Evolutionary conservation across 108 stramenopile species (phyloP).

Genomic region (Fistulifera pelliculosa): DNA sequence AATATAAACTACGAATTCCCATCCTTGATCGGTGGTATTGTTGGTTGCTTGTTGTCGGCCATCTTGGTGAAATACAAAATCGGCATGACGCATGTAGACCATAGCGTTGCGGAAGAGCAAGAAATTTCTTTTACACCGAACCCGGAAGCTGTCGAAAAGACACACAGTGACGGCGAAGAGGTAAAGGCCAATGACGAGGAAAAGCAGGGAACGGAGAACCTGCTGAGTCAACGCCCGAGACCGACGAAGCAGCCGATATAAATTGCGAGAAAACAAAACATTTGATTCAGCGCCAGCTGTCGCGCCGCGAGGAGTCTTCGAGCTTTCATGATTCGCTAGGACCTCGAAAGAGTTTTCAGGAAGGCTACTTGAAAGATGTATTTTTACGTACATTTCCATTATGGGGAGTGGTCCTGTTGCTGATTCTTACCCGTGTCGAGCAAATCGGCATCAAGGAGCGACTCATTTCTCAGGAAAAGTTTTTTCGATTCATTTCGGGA

Average conservation of each 20-base stretch:
- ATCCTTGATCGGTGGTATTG: slow-evolving; percentile 47
- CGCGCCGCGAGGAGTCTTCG: neutral
- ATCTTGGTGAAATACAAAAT: slow-evolving; percentile 34
- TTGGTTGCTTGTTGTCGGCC: slow-evolving; percentile 33
- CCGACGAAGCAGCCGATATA: too few species aligned
- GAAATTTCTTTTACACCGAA: neutral
- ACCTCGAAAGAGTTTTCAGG: slow-evolving; percentile 33
- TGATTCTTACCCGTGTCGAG: slow-evolving; percentile 39
- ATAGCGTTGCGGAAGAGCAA: neutral
- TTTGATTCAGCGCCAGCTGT: too few species aligned
- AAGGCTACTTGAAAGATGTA: slow-evolving; percentile 33
- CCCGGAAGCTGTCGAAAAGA: neutral
- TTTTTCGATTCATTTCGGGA: slow-evolving; percentile 45
- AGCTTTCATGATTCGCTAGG: slow-evolving; percentile 32
- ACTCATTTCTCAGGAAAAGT: slow-evolving; percentile 22
- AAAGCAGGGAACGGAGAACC: too few species aligned
- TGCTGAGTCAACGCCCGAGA: too few species aligned
- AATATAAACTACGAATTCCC: slow-evolving; percentile 50
- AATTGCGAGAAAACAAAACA: too few species aligned
- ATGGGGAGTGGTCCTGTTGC: slow-evolving; percentile 37
- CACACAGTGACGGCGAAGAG: neutral
- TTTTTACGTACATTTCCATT: slow-evolving; percentile 40
- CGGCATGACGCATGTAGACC: slow-evolving; percentile 16
- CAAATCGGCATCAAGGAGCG: slow-evolving; percentile 36
- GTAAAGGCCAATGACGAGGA: too few species aligned